Evolutionary conservation across 768 basidiomycete genomes (phyloP).

Genomic region (Tricholoma bakamatsutake): DNA sequence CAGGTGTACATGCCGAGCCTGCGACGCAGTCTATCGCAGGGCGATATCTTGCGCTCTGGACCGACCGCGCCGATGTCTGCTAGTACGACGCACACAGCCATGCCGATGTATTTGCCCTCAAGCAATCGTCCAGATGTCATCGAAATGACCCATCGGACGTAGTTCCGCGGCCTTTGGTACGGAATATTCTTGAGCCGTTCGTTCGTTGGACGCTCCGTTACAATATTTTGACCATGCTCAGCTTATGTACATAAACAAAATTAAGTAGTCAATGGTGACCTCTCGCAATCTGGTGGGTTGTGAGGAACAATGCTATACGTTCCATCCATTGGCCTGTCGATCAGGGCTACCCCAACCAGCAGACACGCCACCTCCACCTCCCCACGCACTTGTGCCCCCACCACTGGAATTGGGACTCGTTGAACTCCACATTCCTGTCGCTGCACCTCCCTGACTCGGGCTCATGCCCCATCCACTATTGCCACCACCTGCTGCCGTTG

Average conservation of each 20-base stretch:
- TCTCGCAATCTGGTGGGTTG: not conserved
- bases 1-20: slow-evolving; percentile 12
- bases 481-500: slow-evolving; percentile 18
- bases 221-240: not conserved
- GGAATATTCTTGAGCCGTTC: not conserved
- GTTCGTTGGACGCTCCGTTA: not conserved
- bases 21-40: slow-evolving; percentile 4
- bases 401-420: slow-evolving; percentile 18
- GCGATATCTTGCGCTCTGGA: slow-evolving; percentile 2
- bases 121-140: slow-evolving; percentile 19
- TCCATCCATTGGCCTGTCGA: slow-evolving; percentile 53
- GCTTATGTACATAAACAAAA: not conserved
- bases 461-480: slow-evolving; percentile 21
- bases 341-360: slow-evolving; percentile 47
- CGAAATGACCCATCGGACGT: slow-evolving; percentile 23
- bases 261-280: not conserved
- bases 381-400: slow-evolving; percentile 30
- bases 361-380: slow-evolving; percentile 22
- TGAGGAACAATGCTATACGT: slow-evolving; percentile 21
- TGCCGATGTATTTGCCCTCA: slow-evolving; percentile 8
- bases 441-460: slow-evolving; percentile 22
- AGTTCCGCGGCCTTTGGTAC: not conserved
- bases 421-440: slow-evolving; percentile 11
- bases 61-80: slow-evolving; percentile 3
- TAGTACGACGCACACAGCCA: slow-evolving; percentile 11